Conservation (phyloP, 2,329 filamentous ascomycete genomes). For the Aspergillus sclerotialis region DNA sequence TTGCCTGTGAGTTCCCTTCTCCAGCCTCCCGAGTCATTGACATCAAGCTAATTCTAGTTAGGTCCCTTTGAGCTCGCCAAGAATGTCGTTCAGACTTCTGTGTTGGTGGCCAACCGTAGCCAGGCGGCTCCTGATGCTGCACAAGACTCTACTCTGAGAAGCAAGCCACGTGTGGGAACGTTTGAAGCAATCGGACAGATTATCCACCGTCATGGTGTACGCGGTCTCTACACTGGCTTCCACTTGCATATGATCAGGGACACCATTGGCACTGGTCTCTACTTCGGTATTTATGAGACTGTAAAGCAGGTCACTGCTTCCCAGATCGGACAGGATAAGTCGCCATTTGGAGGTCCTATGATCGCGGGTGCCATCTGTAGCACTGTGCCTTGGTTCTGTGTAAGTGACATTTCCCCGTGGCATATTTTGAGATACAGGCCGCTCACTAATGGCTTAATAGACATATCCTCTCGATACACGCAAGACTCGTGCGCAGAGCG, state of each 20-base stretch:
- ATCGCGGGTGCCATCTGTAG: slow-evolving; percentile 41
- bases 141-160: slow-evolving; percentile 27
- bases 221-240: slow-evolving; percentile 41
- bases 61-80: slow-evolving; percentile 43
- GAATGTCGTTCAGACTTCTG: slow-evolving; percentile 43
- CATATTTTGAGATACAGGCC: too few relatives aligned
- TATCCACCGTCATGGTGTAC: slow-evolving; percentile 34
- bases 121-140: slow-evolving; percentile 29
- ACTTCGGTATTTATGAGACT: slow-evolving; percentile 43
- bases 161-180: slow-evolving; percentile 35
- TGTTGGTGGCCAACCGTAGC: slow-evolving; percentile 37
- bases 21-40: too few relatives aligned
- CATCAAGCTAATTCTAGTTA: slow-evolving; percentile 10
- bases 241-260: slow-evolving; percentile 39
- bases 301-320: slow-evolving; percentile 41
- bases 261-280: slow-evolving; percentile 39
- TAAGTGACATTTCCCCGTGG: slow-evolving; percentile 17
- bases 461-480: slow-evolving; percentile 43
- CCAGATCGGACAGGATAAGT: slow-evolving; percentile 36
- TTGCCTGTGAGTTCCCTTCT: slow-evolving; percentile 34
- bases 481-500: slow-evolving; percentile 43
- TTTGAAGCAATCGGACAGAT: slow-evolving; percentile 38
- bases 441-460: slow-evolving; percentile 21
- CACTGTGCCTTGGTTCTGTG: slow-evolving; percentile 41
- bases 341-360: slow-evolving; percentile 37